Conservation (phyloP, 1,139 yeast genomes). For the Pneumocystis oryctolagi region DNA sequence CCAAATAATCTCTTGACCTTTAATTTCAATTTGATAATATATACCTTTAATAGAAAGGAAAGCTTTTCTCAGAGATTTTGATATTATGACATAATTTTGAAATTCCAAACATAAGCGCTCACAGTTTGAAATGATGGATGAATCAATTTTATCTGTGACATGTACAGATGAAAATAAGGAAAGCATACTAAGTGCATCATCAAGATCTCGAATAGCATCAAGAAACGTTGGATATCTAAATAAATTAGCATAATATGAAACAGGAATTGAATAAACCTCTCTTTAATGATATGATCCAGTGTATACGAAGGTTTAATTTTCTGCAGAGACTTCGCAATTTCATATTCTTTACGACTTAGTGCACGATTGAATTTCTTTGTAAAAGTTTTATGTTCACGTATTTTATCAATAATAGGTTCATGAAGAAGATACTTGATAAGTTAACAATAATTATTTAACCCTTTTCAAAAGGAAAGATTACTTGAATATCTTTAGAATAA, state of each 20-base stretch:
- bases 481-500: conserved; percentile 80
- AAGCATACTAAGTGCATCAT: conserved; percentile 90
- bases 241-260: neutral
- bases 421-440: conserved; percentile 50
- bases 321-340: conserved; percentile 76
- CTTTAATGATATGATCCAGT: conserved; percentile 80
- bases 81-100: conserved; percentile 85
- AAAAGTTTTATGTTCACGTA: conserved; percentile 90
- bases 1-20: conserved; percentile 92
- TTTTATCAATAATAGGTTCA: conserved; percentile 83
- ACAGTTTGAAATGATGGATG: conserved; percentile 73
- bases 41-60: conserved; percentile 96
- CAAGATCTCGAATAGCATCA: conserved; percentile 85
- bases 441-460: neutral
- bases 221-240: conserved; percentile 63
- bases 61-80: conserved; percentile 67
- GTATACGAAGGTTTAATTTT: conserved; percentile 69
- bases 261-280: conserved; percentile 31
- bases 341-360: conserved; percentile 79
- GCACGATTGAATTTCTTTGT: conserved; percentile 82
- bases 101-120: conserved; percentile 80
- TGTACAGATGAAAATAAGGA: conserved; percentile 91
- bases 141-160: conserved; percentile 69
- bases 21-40: conserved; percentile 77
- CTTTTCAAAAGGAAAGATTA: neutral